Evolutionary conservation across 495 filamentous ascomycete species (phyloP).

Genomic region (Wilcoxina mikolae): DNA sequence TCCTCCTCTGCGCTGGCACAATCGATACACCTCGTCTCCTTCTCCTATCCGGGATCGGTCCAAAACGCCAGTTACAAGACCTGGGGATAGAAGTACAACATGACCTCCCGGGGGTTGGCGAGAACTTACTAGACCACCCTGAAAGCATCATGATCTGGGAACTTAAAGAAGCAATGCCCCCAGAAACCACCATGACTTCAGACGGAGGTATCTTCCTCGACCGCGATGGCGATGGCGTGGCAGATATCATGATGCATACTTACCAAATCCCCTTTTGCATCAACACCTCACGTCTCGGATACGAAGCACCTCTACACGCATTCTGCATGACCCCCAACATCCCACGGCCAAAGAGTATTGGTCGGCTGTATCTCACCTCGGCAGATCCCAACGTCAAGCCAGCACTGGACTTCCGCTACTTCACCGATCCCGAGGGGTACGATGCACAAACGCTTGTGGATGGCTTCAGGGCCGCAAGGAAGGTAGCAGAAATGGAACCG

Average conservation of each 20-base stretch:
- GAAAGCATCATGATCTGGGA: conserved; percentile 75
- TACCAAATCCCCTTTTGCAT: conserved; percentile 44
- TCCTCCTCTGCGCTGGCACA: conserved; percentile 62
- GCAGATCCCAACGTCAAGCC: conserved; percentile 59
- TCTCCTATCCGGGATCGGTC: conserved; percentile 66
- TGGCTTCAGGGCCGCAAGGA: conserved; percentile 56
- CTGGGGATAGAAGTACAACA: conserved; percentile 54
- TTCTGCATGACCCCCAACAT: conserved; percentile 93
- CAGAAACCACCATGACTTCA: conserved; percentile 70
- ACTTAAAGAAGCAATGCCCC: conserved; percentile 57
- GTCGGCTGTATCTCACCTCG: conserved; percentile 56
- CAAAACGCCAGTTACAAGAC: conserved; percentile 43
- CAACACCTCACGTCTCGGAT: conserved; percentile 58
- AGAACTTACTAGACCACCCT: conserved; percentile 65
- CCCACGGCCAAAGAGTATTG: conserved; percentile 60
- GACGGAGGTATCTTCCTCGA: conserved; percentile 75
- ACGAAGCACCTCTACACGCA: conserved; percentile 53
- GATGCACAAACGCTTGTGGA: conserved; percentile 68
- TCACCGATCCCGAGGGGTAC: conserved; percentile 71
- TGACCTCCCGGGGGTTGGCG: conserved; percentile 62
- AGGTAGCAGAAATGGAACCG: conserved; percentile 52
- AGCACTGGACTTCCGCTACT: conserved; percentile 74
- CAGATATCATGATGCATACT: conserved; percentile 84
- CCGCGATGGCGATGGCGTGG: conserved; percentile 48
- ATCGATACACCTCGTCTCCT: conserved; percentile 62